Conservation (phyloP, 73 alveolate genomes). For the Tetrahymena thermophila region DNA sequence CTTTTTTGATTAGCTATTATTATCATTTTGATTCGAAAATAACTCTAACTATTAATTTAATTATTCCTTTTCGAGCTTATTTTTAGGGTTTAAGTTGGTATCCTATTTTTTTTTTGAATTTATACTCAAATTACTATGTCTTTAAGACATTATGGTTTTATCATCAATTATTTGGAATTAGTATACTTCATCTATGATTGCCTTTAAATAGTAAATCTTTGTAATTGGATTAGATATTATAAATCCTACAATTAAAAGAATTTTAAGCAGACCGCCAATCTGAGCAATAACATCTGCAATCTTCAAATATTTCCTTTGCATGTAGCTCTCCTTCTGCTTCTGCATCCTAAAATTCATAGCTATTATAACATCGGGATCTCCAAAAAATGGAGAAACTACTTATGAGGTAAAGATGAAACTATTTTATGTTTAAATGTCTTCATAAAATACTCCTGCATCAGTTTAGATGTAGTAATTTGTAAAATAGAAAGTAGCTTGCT, state of each 20-base stretch:
- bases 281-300: background rate
- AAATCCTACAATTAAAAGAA: background rate
- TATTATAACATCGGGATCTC: background rate
- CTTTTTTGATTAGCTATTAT: too few relatives aligned
- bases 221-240: background rate
- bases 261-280: background rate
- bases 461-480: background rate
- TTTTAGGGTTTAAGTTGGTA: background rate
- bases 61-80: background rate
- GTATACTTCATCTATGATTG: background rate
- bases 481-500: background rate
- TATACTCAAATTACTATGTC: background rate
- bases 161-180: background rate
- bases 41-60: background rate
- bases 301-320: background rate
- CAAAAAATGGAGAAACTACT: background rate
- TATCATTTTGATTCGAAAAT: background rate
- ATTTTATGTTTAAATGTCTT: background rate
- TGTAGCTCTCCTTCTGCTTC: background rate
- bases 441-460: background rate
- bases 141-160: background rate
- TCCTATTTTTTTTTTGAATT: background rate
- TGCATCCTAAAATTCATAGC: background rate
- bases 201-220: background rate
- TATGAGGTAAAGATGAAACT: background rate